A percentile compares a stretch with the other conserved stretches of the same genome.
These are phyloP conservation scores for Colletotrichum sp. DNA, from an alignment of 2,329 filamentous ascomycete genomes.

Conservation along the genomic window DNA sequence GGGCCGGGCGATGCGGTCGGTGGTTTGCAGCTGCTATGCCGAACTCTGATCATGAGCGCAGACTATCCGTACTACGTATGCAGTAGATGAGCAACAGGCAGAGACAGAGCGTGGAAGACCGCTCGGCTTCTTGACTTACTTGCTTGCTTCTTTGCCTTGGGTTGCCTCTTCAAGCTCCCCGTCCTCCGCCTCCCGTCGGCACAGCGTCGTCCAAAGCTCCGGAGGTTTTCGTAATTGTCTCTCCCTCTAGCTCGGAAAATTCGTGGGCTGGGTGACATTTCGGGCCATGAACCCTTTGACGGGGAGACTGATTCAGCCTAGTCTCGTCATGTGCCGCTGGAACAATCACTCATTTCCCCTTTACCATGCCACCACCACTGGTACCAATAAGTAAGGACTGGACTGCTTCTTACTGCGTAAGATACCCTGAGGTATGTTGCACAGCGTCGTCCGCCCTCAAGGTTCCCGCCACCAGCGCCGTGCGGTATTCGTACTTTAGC, in stretches of 20 bases:
- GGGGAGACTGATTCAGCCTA: not conserved
- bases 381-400: not conserved
- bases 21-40: not conserved
- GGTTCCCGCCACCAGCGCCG: not conserved
- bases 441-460: not conserved
- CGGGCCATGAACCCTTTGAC: not conserved
- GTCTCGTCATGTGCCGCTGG: not conserved
- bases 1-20: not conserved
- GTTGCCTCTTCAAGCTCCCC: not conserved
- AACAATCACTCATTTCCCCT: not conserved
- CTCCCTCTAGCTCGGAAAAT: not conserved
- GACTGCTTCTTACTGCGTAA: not conserved
- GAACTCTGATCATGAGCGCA: not conserved
- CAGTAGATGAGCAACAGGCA: not conserved
- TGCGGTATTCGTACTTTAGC: not conserved
- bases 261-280: conserved; percentile 6
- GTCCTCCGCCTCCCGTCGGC: not conserved
- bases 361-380: not conserved
- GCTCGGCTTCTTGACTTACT: not conserved
- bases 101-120: not conserved
- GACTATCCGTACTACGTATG: not conserved
- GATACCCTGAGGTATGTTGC: not conserved
- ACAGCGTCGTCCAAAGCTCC: not conserved
- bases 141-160: not conserved
- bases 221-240: not conserved